Conservation (phyloP, 495 filamentous ascomycete genomes). For the Beverwykella pulmonaria region DNA sequence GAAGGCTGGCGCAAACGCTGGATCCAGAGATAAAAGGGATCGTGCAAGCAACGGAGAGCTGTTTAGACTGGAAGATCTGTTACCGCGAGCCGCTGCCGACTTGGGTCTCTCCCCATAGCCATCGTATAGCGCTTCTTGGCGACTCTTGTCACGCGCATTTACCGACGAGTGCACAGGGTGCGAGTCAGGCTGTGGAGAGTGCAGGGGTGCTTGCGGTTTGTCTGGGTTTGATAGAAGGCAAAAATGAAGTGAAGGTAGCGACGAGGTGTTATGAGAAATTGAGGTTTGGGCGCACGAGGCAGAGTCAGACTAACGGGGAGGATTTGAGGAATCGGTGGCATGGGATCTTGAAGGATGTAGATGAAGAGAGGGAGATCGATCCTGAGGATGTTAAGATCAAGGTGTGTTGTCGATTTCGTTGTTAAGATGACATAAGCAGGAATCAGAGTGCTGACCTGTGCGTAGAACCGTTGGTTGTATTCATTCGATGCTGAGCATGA, state of each 20-base stretch:
- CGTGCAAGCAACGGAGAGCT: slow-evolving; percentile 57
- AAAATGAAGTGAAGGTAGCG: slow-evolving; percentile 51
- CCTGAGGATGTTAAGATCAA: slow-evolving; percentile 56
- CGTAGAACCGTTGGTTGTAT: slow-evolving; percentile 54
- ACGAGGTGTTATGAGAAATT: slow-evolving; percentile 58
- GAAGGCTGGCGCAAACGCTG: slow-evolving; percentile 64
- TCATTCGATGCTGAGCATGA: slow-evolving; percentile 56
- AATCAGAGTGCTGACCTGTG: background rate
- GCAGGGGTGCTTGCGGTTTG: slow-evolving; percentile 41
- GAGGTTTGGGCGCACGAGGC: slow-evolving; percentile 51
- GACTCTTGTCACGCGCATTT: slow-evolving; percentile 47
- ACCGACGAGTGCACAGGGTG: slow-evolving; percentile 45
- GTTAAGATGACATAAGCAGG: background rate
- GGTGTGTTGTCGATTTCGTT: slow-evolving; percentile 6
- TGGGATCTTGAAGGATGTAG: slow-evolving; percentile 52
- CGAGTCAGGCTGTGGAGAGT: slow-evolving; percentile 46
- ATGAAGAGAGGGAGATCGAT: slow-evolving; percentile 54
- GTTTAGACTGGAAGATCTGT: slow-evolving; percentile 73
- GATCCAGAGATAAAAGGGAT: slow-evolving; percentile 62
- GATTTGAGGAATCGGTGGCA: slow-evolving; percentile 59
- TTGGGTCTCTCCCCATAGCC: slow-evolving; percentile 43
- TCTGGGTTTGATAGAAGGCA: slow-evolving; percentile 47
- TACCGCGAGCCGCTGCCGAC: slow-evolving; percentile 55
- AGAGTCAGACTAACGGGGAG: slow-evolving; percentile 56
- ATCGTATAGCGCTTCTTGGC: slow-evolving; percentile 44